A percentile compares a stretch with the other conserved stretches of the same genome.
These are phyloP conservation scores for Trichoderma atrobrunneum DNA, from an alignment of 2,329 filamentous ascomycete genomes.

Conservation along the genomic window DNA sequence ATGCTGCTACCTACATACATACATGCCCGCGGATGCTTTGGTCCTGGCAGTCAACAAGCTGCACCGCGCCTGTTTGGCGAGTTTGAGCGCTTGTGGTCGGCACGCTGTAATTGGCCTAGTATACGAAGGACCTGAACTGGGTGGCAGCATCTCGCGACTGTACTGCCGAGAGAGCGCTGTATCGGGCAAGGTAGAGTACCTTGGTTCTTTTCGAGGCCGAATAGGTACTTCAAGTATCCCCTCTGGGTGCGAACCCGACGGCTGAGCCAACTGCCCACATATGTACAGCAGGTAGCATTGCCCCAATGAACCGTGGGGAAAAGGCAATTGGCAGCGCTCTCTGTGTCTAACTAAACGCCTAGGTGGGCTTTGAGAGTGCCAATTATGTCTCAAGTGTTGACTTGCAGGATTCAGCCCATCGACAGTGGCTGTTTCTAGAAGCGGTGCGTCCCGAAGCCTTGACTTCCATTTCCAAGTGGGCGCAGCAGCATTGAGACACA, in stretches of 20 bases:
- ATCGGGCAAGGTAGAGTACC: neutral
- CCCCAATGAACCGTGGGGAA: neutral
- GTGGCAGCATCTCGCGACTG: neutral
- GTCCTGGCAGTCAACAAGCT: neutral
- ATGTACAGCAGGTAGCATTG: neutral
- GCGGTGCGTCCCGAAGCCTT: slow-evolving; percentile 14
- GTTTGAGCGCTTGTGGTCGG: slow-evolving; percentile 6
- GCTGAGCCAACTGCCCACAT: neutral
- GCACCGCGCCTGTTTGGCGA: slow-evolving; percentile 10
- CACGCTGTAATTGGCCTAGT: neutral
- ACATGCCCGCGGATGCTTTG: no score
- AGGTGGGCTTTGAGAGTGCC: neutral
- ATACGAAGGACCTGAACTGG: neutral
- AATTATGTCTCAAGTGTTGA: neutral
- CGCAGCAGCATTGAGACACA: neutral
- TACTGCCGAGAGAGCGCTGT: neutral
- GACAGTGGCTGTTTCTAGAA: slow-evolving; percentile 14
- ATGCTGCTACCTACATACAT: no score
- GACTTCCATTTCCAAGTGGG: slow-evolving; percentile 5
- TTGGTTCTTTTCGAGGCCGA: neutral
- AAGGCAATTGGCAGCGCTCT: neutral
- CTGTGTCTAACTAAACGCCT: neutral
- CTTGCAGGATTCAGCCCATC: slow-evolving; percentile 2
- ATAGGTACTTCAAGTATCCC: neutral
- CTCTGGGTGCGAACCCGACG: neutral